Percentiles rank a stretch among this genome's conserved stretches.
Evolutionary conservation across 1,284 basidiomycete genomes (phyloP).

Genomic region (Leucoagaricus sp.): DNA sequence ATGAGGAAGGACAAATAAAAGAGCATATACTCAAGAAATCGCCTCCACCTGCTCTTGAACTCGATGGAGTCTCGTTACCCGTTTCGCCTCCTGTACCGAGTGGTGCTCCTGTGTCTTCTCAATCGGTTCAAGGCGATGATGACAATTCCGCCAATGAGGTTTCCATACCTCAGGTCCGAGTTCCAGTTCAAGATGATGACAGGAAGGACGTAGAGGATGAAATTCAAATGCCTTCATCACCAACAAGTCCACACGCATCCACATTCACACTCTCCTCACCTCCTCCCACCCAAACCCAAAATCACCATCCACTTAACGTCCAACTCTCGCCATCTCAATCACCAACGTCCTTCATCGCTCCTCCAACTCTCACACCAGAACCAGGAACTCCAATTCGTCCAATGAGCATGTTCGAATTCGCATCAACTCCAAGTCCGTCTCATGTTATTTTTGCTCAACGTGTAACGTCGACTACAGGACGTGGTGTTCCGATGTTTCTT

Average conservation of each 20-base stretch:
- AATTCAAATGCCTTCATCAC: neutral
- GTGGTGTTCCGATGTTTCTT: conserved; percentile 36
- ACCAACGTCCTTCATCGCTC: neutral
- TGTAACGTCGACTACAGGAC: conserved; percentile 35
- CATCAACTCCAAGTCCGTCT: conserved; percentile 26
- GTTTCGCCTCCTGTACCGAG: neutral
- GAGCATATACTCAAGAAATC: neutral
- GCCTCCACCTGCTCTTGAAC: neutral
- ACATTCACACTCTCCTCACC: neutral
- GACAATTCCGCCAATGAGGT: no score
- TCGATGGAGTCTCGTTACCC: conserved; percentile 1
- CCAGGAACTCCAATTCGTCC: no score
- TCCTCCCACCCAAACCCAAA: no score
- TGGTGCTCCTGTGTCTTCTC: neutral
- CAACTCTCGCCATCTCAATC: neutral
- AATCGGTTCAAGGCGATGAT: neutral
- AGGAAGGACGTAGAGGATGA: neutral
- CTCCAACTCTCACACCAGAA: no score
- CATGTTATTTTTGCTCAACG: conserved; percentile 36
- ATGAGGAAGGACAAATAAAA: neutral
- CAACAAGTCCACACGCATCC: neutral
- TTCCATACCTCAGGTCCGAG: no score
- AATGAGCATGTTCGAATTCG: conserved; percentile 37
- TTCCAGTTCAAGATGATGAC: neutral
- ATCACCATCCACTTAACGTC: neutral